Base-by-base conservation (phyloP, 768 basidiomycete species). In the Cystofilobasidium macerans region DNA sequence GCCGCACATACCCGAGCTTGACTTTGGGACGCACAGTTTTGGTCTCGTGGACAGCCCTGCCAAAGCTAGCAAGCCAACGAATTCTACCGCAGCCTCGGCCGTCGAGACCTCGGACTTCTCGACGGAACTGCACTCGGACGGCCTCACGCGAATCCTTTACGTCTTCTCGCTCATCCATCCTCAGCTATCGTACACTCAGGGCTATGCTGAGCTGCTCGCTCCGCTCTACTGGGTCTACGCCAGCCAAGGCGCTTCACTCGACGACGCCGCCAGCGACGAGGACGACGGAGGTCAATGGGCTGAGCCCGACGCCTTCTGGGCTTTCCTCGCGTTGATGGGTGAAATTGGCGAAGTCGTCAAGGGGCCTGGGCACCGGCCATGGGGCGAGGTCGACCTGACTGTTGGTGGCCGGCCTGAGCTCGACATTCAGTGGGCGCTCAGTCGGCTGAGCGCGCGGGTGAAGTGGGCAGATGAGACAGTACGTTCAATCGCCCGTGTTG, bases 301-400 rank as follows among this genome's bases (percentile, higher is more conserved):
- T 11, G 74, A 75, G 56, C 71, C 70, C n/a, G 71, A 72, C 43
- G 68, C 72, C 20, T 75, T 72, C 48, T 72, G 72, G 72, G 69
- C 69, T 6, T 69, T 73, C 24, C 62, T 69, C 4, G 70, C 65
- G 24, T 33, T 75, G 14, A 69, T 75, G 67, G 63, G 67, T 9
- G 74, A 73, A 28, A 36, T 73, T 18, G 74, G 71, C 22, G 45
- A 69, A 2, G 65, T 63, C 14, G 58, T 69, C 2, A 47, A 60
- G 11, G 70, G 57, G 13, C 51, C 51, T 28, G 66, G 64, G 14
- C 38, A 35, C 18, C 61, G 59, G 7, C 53, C 51, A 0, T 69
- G 64, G 59, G 65, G 57, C 26, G 28, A 43, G 57, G 45, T 33
- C 13, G n/a, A n/a, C 16, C 16, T 35, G 38, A 40, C 56, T 18